Conservation (phyloP, 177 flowering plant genomes). For the Vitis hybrid region DNA sequence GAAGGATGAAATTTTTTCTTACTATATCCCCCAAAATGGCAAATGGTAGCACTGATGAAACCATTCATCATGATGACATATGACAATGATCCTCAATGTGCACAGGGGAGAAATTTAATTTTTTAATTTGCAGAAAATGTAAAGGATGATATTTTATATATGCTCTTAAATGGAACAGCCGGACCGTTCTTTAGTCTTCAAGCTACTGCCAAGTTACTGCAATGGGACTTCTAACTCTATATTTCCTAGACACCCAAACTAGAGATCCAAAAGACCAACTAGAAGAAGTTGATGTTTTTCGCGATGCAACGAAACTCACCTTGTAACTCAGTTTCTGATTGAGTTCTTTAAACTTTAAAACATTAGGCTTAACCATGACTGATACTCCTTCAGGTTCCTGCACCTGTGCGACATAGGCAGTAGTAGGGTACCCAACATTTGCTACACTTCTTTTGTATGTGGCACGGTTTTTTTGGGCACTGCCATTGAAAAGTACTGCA, state of each 20-base stretch:
- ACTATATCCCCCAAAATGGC: no score
- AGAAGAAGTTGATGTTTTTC: neutral
- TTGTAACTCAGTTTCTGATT: constrained; percentile 49
- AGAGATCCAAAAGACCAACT: constrained; percentile 50
- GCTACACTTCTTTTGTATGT: constrained; percentile 49
- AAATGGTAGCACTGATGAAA: no score
- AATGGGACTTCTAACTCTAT: constrained; percentile 62
- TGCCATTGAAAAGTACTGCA: constrained; percentile 34
- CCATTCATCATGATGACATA: no score
- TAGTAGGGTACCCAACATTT: constrained; percentile 47
- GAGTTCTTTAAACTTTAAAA: constrained; percentile 27
- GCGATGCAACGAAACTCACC: constrained; percentile 39
- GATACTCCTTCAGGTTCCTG: constrained; percentile 39
- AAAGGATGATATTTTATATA: no score
- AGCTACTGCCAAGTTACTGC: constrained; percentile 54
- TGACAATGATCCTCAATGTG: no score
- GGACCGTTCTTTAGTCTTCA: neutral
- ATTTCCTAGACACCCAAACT: constrained; percentile 40
- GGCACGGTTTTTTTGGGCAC: constrained; percentile 10
- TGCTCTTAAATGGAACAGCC: no score
- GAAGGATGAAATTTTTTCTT: no score
- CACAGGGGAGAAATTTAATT: no score
- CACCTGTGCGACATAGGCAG: constrained; percentile 27
- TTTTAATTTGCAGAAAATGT: no score
- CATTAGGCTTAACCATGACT: constrained; percentile 37